Evolutionary conservation across 1,139 yeast species (phyloP).

Genomic region (Nakaseomyces sp.): DNA sequence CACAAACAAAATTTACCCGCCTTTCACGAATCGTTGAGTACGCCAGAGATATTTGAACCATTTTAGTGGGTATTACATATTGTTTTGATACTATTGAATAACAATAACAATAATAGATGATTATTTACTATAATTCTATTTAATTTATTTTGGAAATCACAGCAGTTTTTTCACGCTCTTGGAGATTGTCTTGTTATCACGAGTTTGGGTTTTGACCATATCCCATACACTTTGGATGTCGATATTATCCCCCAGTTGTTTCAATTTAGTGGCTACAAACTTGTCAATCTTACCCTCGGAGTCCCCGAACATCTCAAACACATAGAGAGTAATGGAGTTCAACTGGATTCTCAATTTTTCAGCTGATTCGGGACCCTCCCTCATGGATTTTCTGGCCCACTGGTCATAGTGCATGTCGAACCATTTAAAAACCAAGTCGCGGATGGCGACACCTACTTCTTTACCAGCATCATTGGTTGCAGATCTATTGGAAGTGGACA

Average conservation of each 20-base stretch:
- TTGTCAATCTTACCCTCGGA: constrained; percentile 28
- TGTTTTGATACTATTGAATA: too few relatives aligned
- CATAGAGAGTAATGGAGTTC: constrained; percentile 36
- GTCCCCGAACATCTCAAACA: constrained; percentile 38
- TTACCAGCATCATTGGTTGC: constrained; percentile 6
- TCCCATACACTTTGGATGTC: constrained; percentile 14
- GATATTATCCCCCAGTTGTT: constrained; percentile 15
- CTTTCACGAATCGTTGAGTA: too few relatives aligned
- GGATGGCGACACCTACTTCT: constrained; percentile 14
- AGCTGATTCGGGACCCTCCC: constrained; percentile 37
- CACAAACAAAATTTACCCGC: too few relatives aligned
- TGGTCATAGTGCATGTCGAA: constrained; percentile 42
- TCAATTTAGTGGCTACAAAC: constrained; percentile 33
- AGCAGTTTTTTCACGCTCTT: neutral
- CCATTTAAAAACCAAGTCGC: constrained; percentile 44
- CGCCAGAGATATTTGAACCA: too few relatives aligned
- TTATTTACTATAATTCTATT: too few relatives aligned
- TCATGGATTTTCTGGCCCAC: constrained; percentile 41
- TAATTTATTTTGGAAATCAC: too few relatives aligned
- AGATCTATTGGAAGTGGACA: constrained; percentile 23
- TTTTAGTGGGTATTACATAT: too few relatives aligned
- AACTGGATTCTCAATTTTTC: constrained; percentile 36
- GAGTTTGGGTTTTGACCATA: constrained; percentile 10
- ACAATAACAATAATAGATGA: too few relatives aligned
- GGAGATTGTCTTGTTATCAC: neutral